Percentiles rank a stretch among this genome's conserved stretches.
phyloP scores from a whole-genome alignment of 371 early-diverging fungal genomes.

The Mucor plumbeus region DNA sequence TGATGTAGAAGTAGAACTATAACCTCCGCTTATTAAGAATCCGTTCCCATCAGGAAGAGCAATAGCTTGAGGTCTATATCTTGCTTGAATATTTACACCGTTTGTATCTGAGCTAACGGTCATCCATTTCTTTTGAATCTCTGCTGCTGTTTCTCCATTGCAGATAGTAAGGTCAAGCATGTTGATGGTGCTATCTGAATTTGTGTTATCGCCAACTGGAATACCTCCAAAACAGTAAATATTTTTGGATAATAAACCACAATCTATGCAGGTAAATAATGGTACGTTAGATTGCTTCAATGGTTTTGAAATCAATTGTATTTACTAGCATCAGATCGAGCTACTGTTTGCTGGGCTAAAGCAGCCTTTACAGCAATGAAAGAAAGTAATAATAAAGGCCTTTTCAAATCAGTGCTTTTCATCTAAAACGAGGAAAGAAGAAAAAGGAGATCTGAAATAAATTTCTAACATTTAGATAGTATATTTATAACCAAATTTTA shows the following conservation, averaged over 20 bases:
- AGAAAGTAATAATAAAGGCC: neutral
- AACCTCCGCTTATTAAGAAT: neutral
- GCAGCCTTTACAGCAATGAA: neutral
- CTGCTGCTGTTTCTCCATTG: neutral
- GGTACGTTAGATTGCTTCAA: neutral
- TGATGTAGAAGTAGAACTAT: too few relatives aligned
- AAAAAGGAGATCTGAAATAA: neutral
- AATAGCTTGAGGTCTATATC: neutral
- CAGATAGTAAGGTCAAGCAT: neutral
- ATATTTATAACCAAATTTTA: neutral
- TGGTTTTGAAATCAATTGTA: neutral
- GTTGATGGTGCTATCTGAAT: neutral
- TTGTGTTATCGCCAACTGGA: neutral
- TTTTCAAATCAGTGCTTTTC: neutral
- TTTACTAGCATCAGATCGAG: neutral
- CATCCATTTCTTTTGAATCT: neutral
- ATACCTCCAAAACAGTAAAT: slow-evolving; percentile 4
- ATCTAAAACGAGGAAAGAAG: neutral
- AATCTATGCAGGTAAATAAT: neutral
- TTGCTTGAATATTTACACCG: neutral
- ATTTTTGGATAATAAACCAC: neutral
- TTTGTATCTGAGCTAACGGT: neutral
- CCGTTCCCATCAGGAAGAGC: neutral
- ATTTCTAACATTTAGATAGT: neutral
- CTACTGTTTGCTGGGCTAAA: neutral